phyloP scores from a whole-genome alignment of 2,329 filamentous ascomycete species.

The Alternaria arbusti region DNA sequence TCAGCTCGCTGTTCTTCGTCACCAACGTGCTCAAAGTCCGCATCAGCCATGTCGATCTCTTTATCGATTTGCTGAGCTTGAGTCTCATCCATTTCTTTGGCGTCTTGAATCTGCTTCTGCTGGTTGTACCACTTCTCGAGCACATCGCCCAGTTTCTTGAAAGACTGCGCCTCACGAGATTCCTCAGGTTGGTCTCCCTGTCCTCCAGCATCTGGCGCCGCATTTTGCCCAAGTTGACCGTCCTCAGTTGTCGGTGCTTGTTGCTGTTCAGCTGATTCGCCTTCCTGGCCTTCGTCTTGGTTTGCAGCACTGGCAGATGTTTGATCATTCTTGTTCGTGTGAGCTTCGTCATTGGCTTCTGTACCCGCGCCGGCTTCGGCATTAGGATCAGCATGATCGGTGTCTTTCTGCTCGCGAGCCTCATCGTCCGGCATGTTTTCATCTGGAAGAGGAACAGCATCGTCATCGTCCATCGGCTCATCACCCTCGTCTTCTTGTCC shows the following conservation, averaged over 20 bases:
- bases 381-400: constrained; percentile 58
- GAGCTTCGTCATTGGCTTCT: constrained; percentile 64
- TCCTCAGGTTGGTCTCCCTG: constrained; percentile 50
- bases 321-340: constrained; percentile 65
- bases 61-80: constrained; percentile 56
- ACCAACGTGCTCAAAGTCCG: constrained; percentile 92
- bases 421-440: constrained; percentile 61
- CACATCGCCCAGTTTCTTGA: constrained; percentile 93
- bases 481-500: constrained; percentile 56
- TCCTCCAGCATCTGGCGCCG: constrained; percentile 45
- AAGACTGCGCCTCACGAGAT: constrained; percentile 67
- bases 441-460: constrained; percentile 48
- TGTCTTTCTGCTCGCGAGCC: constrained; percentile 55
- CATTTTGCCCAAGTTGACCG: constrained; percentile 54
- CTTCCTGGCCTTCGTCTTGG: constrained; percentile 70
- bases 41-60: constrained; percentile 74
- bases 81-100: constrained; percentile 57
- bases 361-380: constrained; percentile 69
- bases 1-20: constrained; percentile 84
- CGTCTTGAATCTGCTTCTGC: constrained; percentile 74
- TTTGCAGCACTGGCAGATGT: constrained; percentile 64
- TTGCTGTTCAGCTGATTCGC: constrained; percentile 69
- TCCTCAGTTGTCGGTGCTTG: constrained; percentile 69
- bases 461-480: constrained; percentile 55
- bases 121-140: constrained; percentile 92